These are phyloP conservation scores for Loxodes magnus DNA, from an alignment of 73 alveolate genomes.

Conservation along the genomic window DNA sequence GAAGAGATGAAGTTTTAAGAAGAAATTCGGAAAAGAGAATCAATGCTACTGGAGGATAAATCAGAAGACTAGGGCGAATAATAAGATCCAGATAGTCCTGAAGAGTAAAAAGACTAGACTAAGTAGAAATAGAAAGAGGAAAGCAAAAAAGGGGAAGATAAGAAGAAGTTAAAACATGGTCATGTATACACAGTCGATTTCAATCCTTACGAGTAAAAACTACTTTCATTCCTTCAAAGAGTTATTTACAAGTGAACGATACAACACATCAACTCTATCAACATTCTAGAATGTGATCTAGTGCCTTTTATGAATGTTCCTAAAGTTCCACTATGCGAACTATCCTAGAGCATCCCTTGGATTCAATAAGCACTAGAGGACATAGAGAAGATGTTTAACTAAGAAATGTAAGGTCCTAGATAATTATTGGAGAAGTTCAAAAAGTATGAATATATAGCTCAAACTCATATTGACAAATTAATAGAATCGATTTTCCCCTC, in stretches of 20 bases:
- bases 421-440: conserved; percentile 34
- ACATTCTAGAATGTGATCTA: conserved; percentile 29
- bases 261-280: conserved; percentile 28
- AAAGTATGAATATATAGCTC: conserved; percentile 34
- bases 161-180: conserved; percentile 7
- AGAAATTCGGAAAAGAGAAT: too few relatives aligned
- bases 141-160: neutral
- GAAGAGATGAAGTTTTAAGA: too few relatives aligned
- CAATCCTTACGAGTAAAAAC: conserved; percentile 20
- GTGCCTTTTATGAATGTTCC: conserved; percentile 50
- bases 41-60: too few relatives aligned
- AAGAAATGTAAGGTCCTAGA: conserved; percentile 34
- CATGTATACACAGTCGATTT: conserved; percentile 17
- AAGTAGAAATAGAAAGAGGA: neutral
- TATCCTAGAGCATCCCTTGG: conserved; percentile 20
- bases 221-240: conserved; percentile 11
- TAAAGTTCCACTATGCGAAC: conserved; percentile 30
- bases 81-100: too few relatives aligned
- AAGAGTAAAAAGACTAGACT: too few relatives aligned
- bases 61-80: too few relatives aligned
- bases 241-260: conserved; percentile 32
- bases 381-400: conserved; percentile 22
- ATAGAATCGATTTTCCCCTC: conserved; percentile 18
- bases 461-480: too few relatives aligned
- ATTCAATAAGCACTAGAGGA: conserved; percentile 14